Percentiles rank a stretch among this genome's conserved stretches.
Evolutionary conservation across 1,284 basidiomycete genomes (phyloP).

Genomic region (Apiotrichum gracile): DNA sequence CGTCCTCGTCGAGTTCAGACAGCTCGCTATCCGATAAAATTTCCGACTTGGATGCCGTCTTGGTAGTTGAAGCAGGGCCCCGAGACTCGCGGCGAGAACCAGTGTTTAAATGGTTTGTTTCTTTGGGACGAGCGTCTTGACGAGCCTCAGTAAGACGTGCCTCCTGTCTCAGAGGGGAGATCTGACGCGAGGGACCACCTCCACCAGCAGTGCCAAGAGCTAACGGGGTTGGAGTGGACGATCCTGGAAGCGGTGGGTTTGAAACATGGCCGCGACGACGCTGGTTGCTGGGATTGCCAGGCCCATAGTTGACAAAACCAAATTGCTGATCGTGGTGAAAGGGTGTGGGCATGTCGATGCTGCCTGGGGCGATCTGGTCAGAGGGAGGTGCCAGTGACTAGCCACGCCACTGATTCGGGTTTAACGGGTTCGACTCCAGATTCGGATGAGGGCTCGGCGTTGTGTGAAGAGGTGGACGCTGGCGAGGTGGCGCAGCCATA

Average conservation of each 20-base stretch:
- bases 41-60: background rate
- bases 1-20: background rate
- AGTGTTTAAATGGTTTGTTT: background rate
- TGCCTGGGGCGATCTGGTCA: too few species aligned
- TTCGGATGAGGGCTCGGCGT: too few species aligned
- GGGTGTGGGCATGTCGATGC: background rate
- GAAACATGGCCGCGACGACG: background rate
- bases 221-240: background rate
- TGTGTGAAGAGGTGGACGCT: too few species aligned
- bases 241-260: too few species aligned
- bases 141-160: too few species aligned
- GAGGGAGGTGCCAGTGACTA: too few species aligned
- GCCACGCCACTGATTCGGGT: too few species aligned
- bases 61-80: background rate
- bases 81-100: background rate
- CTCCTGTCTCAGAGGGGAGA: background rate
- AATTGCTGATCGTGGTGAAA: background rate
- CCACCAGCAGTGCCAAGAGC: background rate
- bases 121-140: too few species aligned
- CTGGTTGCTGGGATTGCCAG: background rate
- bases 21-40: background rate
- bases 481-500: too few species aligned
- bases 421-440: too few species aligned
- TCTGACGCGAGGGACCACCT: too few species aligned
- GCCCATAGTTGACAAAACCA: background rate